Evolutionary conservation across 2,329 filamentous ascomycete genomes (phyloP).

Genomic region (Cephalotrichum gorgonifer): DNA sequence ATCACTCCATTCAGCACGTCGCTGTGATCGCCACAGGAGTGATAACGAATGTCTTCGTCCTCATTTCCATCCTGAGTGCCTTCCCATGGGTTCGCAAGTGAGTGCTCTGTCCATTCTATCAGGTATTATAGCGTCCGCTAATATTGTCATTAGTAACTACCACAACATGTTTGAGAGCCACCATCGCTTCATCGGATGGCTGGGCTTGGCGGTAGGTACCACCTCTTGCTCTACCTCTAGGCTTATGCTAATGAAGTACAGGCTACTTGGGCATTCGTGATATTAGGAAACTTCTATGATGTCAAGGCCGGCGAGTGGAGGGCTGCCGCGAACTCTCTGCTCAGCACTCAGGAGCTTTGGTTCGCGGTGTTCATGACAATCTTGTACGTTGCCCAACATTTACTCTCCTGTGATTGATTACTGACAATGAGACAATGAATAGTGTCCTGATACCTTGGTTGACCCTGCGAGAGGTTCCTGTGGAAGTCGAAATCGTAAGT

Average conservation of each 20-base stretch:
- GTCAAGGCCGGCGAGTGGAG: constrained; percentile 22
- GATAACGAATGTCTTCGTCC: constrained; percentile 24
- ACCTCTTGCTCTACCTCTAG: background rate
- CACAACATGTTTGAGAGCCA: constrained; percentile 30
- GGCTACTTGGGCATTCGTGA: constrained; percentile 26
- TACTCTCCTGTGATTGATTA: background rate
- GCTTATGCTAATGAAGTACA: constrained; percentile 12
- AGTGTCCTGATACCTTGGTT: constrained; percentile 28
- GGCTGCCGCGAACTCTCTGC: constrained; percentile 19
- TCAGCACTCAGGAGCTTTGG: constrained; percentile 27
- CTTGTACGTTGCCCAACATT: constrained; percentile 17
- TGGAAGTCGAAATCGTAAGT: constrained; percentile 27
- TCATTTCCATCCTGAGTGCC: constrained; percentile 26
- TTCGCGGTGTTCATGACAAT: constrained; percentile 29
- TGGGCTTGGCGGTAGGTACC: constrained; percentile 22
- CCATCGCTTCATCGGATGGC: constrained; percentile 30
- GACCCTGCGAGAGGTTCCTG: constrained; percentile 25
- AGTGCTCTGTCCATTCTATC: constrained; percentile 9
- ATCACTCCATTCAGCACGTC: constrained; percentile 19
- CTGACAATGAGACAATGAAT: background rate
- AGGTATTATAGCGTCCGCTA: background rate
- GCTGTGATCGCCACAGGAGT: constrained; percentile 25
- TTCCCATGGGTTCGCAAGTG: constrained; percentile 31
- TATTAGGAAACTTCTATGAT: constrained; percentile 26
- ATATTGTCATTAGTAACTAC: constrained; percentile 19